Evolutionary conservation across 148 eudicot species (phyloP), one percentile per base, ranked within the genome.

Genomic region (Cornus controversa): DNA sequence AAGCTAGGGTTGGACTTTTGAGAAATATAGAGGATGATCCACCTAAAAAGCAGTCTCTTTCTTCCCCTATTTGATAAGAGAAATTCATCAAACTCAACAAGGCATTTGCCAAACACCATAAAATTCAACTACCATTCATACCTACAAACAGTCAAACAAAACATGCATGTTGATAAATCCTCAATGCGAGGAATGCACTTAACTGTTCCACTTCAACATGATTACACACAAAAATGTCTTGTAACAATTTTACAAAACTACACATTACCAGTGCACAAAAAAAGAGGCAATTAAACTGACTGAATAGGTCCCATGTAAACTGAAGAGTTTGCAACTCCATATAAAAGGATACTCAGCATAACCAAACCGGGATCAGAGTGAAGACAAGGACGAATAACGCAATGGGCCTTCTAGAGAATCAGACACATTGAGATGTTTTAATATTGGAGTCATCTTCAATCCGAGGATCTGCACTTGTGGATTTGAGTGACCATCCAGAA

Each of bases 401-500:
- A 89, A 84, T 36, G 92, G 93, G 16, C 91, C 92, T 66, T 50
- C 77, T 28, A 81, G 80, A 14, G 73, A 86, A 78, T 91, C 92
- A 37, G 90, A 87, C 77, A 79, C 83, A 80, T 81, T 86, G 69
- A 93, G 81, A 65, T 93, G 81, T 75, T 86, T 79, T 27, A 93
- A 74, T 65, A 91, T 66, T n/a, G 91, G 92, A 72, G 89, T 90
- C 90, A 86, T 74, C 86, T 91, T 81, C 89, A 90, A 71, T 65
- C 99, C 99, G 69, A 88, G 80, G 8, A 93, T 71, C 50, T 88
- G 80, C 60, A 93, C 83, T 34, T 83, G 63, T 8, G 82, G 86
- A 76, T 96, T 96, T 28, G 97, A 90, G 87, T 96, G 92, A 36
- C 99, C 98, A 75, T 85, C 79, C 60, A 85, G 31, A 78, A 96